Evolutionary conservation across 2,329 filamentous ascomycete genomes (phyloP), one percentile per base, ranked within the genome.

Genomic region (Fusarium denticulatum): DNA sequence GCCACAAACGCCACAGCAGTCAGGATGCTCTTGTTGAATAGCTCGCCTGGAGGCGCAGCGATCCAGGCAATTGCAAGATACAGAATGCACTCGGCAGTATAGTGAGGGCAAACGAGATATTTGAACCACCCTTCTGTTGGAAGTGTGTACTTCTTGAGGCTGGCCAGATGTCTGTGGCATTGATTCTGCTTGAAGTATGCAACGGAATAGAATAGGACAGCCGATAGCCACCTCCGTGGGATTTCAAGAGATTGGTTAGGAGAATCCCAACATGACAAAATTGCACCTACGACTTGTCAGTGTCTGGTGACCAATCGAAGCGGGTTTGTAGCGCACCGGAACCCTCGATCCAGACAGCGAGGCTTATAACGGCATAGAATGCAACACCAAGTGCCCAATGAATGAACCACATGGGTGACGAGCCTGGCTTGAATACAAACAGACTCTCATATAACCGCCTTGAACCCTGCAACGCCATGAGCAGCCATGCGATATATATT

Each of bases 301-400:
- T 49, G 42, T 50, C 32, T 24, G 22, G 20, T 45, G 30, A 40
- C 42, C 26, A 50, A 26, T 14, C 34, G 43, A 36, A 37, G 40
- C 36, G 40, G 37, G 16, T 57, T 45, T 24, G 52, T n/a, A 49
- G 71, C 62, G 79, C 86, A 95, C 94, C 83, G 57, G 90, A 89
- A 59, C 92, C 93, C 81, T 98, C 94, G 67, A 97, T 88, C 95
- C 95, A 98, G 39, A 97, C 85, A 9, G 93, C 89, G 52, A 97
- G 79, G 60, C 91, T 91, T 77, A 94, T 92, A 65, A 86, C 86
- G 11, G 91, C 78, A 82, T 99, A 99, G 82, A 94, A 98, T 15
- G 84, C 82, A 56, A 96, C 82, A 1, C 95, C 96, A 45, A 98
- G 81, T 22, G 92, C 72, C 92, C 94, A 98, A 80, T 97, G 93